These are phyloP conservation scores for Penicillium bialowiezense DNA, from an alignment of 495 filamentous ascomycete species.

Conservation along the genomic window DNA sequence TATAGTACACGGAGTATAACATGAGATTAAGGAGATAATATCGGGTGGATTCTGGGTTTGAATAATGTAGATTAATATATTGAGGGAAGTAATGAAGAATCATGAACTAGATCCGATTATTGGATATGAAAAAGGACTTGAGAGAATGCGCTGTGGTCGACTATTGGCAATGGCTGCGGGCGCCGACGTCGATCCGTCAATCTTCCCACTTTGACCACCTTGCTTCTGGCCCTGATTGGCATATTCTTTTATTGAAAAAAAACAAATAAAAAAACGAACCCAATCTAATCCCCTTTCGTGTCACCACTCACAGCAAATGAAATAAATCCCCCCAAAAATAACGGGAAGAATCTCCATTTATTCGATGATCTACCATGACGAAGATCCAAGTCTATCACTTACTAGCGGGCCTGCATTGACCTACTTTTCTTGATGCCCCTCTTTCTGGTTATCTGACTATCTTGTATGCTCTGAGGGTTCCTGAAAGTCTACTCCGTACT, in stretches of 20 bases:
- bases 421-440: constrained; percentile 12
- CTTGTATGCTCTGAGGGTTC: too few species aligned
- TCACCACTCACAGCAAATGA: too few species aligned
- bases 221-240: constrained; percentile 33
- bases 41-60: too few species aligned
- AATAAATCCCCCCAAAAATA: constrained; percentile 9
- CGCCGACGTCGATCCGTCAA: constrained; percentile 43
- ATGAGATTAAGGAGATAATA: too few species aligned
- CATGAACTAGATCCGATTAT: too few species aligned
- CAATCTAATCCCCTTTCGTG: constrained; percentile 16
- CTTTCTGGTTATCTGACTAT: too few species aligned
- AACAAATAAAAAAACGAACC: constrained; percentile 4
- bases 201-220: constrained; percentile 21
- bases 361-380: constrained; percentile 36
- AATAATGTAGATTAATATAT: too few species aligned
- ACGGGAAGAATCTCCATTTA: background rate
- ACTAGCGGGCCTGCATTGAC: constrained; percentile 38
- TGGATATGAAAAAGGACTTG: too few species aligned
- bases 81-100: too few species aligned
- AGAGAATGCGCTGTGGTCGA: constrained; percentile 14
- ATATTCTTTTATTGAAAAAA: constrained; percentile 10
- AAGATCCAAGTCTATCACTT: constrained; percentile 45
- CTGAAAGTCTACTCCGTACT: background rate
- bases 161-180: constrained; percentile 46
- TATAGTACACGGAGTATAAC: too few species aligned